Conservation (phyloP, 169 alveolate genomes). For the Plasmodium vivax region DNA sequence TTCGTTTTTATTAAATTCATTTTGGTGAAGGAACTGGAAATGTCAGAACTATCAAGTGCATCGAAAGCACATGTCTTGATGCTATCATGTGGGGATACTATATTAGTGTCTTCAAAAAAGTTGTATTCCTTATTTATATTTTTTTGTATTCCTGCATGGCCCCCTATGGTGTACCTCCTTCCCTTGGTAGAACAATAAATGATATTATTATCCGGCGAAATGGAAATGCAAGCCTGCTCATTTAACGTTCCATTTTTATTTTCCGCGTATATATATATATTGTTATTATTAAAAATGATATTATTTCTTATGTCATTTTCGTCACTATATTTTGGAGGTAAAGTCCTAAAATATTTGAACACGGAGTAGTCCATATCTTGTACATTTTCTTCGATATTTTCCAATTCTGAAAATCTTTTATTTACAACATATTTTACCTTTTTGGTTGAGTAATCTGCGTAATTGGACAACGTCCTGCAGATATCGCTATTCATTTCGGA, state of each 20-base stretch:
- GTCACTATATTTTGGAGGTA: slow-evolving; percentile 72
- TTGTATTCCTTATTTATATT: slow-evolving; percentile 63
- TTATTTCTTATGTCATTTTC: slow-evolving; percentile 73
- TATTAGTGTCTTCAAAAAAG: slow-evolving; percentile 48
- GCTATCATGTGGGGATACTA: slow-evolving; percentile 24
- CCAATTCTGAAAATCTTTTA: slow-evolving; percentile 69
- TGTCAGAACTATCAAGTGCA: slow-evolving; percentile 53
- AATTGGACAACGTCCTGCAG: slow-evolving; percentile 59
- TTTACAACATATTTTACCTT: slow-evolving; percentile 58
- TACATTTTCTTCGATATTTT: slow-evolving; percentile 58
- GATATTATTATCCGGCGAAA: slow-evolving; percentile 66
- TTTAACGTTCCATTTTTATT: slow-evolving; percentile 74
- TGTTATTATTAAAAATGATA: slow-evolving; percentile 62
- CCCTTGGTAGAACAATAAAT: slow-evolving; percentile 70
- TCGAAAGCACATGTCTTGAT: slow-evolving; percentile 62
- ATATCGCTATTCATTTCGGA: slow-evolving; percentile 57
- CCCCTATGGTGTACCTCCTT: slow-evolving; percentile 73
- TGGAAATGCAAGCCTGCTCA: slow-evolving; percentile 73
- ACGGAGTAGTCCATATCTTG: slow-evolving; percentile 64
- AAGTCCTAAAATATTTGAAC: slow-evolving; percentile 61
- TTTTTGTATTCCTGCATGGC: slow-evolving; percentile 71
- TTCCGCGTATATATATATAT: slow-evolving; percentile 73
- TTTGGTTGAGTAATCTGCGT: slow-evolving; percentile 66
- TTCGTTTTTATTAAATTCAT: slow-evolving; percentile 72
- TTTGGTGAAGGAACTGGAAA: slow-evolving; percentile 64